These are phyloP conservation scores for Hypholoma fasciculare DNA, from an alignment of 768 basidiomycete species.

Conservation along the genomic window DNA sequence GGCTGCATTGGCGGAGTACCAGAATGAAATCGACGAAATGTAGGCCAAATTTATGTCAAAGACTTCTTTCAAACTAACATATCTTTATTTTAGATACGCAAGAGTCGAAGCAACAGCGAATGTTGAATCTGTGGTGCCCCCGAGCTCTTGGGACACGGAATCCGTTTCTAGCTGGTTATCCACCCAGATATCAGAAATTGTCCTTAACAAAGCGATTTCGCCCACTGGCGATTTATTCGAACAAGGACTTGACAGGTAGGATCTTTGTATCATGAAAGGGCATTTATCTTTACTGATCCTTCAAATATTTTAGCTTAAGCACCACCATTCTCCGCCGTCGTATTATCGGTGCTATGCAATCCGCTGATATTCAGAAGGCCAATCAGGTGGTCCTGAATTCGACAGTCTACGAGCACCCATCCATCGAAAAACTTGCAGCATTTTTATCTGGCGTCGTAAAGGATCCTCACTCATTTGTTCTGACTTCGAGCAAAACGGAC, in stretches of 20 bases:
- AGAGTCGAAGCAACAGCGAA: slow-evolving; percentile 13
- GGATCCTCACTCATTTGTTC: too few species aligned
- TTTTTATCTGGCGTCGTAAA: background rate
- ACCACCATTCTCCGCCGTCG: slow-evolving; percentile 23
- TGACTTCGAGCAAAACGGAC: too few species aligned
- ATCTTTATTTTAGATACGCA: slow-evolving; percentile 7
- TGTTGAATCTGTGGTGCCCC: too few species aligned
- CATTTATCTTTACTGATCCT: background rate
- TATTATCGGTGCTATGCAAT: slow-evolving; percentile 18
- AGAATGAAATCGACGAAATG: slow-evolving; percentile 44
- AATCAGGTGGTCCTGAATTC: slow-evolving; percentile 12
- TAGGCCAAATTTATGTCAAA: too few species aligned
- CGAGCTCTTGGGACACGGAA: too few species aligned
- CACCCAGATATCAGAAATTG: slow-evolving; percentile 17
- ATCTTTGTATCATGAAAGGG: background rate
- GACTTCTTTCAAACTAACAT: too few species aligned
- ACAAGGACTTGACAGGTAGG: slow-evolving; percentile 22
- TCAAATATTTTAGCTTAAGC: slow-evolving; percentile 13
- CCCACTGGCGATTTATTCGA: slow-evolving; percentile 18
- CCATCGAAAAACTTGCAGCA: slow-evolving; percentile 16
- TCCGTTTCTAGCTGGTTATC: background rate
- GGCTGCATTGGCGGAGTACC: slow-evolving; percentile 40
- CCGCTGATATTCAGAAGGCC: slow-evolving; percentile 12
- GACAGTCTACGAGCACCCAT: slow-evolving; percentile 20
- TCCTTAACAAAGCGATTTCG: background rate